Evolutionary conservation across 345 rosid genomes (phyloP), one percentile per base, ranked within the genome.

Genomic region (Murraya paniculata): DNA sequence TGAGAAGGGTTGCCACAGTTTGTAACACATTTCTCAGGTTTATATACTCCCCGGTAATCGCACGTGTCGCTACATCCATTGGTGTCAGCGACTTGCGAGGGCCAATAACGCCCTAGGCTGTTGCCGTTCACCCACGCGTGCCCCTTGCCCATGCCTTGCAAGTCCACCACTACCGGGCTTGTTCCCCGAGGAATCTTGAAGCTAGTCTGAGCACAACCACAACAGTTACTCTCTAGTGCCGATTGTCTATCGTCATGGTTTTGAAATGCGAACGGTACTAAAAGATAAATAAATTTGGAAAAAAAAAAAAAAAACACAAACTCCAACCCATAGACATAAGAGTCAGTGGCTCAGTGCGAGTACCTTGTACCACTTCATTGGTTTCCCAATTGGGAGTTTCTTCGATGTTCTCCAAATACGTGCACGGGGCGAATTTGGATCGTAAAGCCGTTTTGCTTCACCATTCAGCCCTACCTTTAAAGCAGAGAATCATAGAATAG

Each of bases 91-190:
- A 67, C 13, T 25, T 55, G 25, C 31, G 81, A 57, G 8, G 82
- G 84, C 90, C 92, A 89, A 60, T 68, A 85, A 8, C 92, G 85
- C 22, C 89, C 90, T 7, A 89, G 56, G 73, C 79, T 87, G 28
- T 64, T 48, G 28, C 90, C 90, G 27, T 87, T 89, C 24, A 87
- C 70, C 90, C 90, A 86, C 19, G 89, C 91, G 35, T 60, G 48
- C 9, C 91, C 90, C 67, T 88, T 88, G 10, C 88, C 90, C 82
- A 89, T 38, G n/a, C 91, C 90, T 18, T 35, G 64, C 48, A 87
- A 62, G 64, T 88, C 90, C 68, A 87, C 77, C 33, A 76, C 89
- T 3, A 87, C 86, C 0, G 87, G 86, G 14, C 85, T 85, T 6
- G 61, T 64, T 19, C 89, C 91, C 4, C 73, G 2, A 1, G 91